Conservation (phyloP, 2,329 filamentous ascomycete species). For the Pestalotiopsis sp. region DNA sequence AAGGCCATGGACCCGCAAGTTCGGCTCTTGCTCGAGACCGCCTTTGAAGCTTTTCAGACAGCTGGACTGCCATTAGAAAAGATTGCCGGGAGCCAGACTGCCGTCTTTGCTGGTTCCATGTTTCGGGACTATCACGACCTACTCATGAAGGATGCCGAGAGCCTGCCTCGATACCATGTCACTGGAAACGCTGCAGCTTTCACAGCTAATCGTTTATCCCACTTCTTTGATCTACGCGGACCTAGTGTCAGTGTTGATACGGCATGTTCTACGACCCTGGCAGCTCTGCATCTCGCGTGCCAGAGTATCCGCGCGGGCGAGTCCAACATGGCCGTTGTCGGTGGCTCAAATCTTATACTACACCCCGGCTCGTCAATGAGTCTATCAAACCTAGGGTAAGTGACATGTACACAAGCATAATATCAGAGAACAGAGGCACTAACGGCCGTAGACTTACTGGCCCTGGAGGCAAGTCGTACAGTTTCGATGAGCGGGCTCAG, state of each 20-base stretch:
- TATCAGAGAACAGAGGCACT: not conserved
- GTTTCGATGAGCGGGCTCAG: conserved; percentile 41
- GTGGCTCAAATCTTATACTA: conserved; percentile 4
- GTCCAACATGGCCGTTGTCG: conserved; percentile 9
- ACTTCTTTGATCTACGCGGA: conserved; percentile 10
- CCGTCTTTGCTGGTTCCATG: conserved; percentile 10
- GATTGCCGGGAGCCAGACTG: conserved; percentile 9
- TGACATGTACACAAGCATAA: not conserved
- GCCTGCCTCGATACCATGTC: conserved; percentile 9
- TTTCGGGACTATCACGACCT: conserved; percentile 9
- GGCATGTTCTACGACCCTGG: conserved; percentile 9
- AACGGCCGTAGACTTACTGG: not conserved
- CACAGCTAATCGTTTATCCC: conserved; percentile 7
- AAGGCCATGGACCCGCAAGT: conserved; percentile 13
- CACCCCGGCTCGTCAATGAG: conserved; percentile 7
- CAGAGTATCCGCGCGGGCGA: conserved; percentile 10
- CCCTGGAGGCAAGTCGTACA: conserved; percentile 17
- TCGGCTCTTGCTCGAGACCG: conserved; percentile 7
- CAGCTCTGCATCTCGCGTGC: conserved; percentile 8
- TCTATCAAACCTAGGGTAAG: conserved; percentile 11
- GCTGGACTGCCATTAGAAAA: conserved; percentile 11
- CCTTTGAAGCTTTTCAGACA: conserved; percentile 8
- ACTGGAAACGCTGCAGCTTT: conserved; percentile 12
- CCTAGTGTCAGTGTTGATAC: conserved; percentile 13
- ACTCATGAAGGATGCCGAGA: conserved; percentile 11